Percentiles rank a stretch among this genome's conserved stretches.
These are phyloP conservation scores for Akebia trifoliata DNA, from an alignment of 164 flowering plant genomes.

Conservation along the genomic window DNA sequence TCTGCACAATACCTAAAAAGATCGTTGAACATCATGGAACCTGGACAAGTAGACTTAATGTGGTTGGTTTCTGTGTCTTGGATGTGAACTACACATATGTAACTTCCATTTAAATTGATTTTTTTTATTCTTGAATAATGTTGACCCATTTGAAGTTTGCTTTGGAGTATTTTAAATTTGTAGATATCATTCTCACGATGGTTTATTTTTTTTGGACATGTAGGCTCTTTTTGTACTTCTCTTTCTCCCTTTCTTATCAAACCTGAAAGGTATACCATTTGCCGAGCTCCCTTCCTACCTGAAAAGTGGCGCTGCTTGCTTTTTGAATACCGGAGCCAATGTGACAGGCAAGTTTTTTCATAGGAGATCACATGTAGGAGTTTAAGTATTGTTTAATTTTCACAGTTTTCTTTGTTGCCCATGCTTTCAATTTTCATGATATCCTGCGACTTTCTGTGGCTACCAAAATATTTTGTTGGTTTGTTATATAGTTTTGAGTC, in stretches of 20 bases:
- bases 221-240: constrained; percentile 88
- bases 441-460: too few species aligned
- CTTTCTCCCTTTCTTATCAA: constrained; percentile 73
- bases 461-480: too few species aligned
- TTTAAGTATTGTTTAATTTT: not conserved
- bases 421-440: too few species aligned
- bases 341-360: constrained; percentile 36
- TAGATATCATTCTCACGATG: constrained; percentile 1
- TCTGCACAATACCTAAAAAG: too few species aligned
- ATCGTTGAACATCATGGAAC: too few species aligned
- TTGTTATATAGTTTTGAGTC: too few species aligned
- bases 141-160: not conserved
- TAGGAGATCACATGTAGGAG: not conserved
- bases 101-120: not conserved
- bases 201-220: constrained; percentile 14
- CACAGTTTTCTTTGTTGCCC: not conserved
- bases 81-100: too few species aligned
- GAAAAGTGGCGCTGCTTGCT: constrained; percentile 73
- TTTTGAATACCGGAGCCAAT: constrained; percentile 48
- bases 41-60: too few species aligned
- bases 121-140: not conserved
- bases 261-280: constrained; percentile 73
- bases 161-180: not conserved
- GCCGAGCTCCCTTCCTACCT: constrained; percentile 64
- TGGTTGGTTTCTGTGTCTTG: too few species aligned